Evolutionary conservation across 2,329 filamentous ascomycete genomes (phyloP), one percentile per base, ranked within the genome.

Genomic region (Dactylellina leptospora): DNA sequence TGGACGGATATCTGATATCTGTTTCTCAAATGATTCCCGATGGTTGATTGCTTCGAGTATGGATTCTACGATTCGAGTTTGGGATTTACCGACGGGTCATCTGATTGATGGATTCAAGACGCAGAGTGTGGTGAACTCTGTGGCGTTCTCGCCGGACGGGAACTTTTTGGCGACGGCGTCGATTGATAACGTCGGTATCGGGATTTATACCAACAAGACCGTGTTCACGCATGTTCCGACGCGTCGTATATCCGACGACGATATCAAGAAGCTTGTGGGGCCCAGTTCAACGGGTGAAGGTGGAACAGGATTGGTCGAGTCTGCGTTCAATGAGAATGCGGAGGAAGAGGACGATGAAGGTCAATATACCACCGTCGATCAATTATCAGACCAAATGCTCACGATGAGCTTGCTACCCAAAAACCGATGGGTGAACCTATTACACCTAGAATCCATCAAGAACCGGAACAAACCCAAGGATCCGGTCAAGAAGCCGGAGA

Each of bases 1-100:
- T 30, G 87, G 86, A 11, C 82, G 84, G 61, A 88, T 95, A 75
- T 92, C 90, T 77, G 91, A 95, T 80, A 88, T 93, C 70, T 89
- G 87, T 77, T 97, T 99, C 81, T 97, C 93, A 2, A 91, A 88
- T 75, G 93, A 97, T 79, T 93, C 93, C 6, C 87, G 92, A 63
- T 99, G 95, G 95, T 87, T 99, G 75, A 87, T 97, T 63, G 91
- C 92, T 20, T 90, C 92, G 10, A 92, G 92, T 0, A 88, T 90
- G 77, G 91, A 96, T 78, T 87, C 87, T 1, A 82, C 92, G 4
- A 83, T 97, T 54, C 87, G 95, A 42, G 87, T 97, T 5, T 99
- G 95, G 92, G 96, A 99, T 81, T 83, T 99, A 25, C 92, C 95
- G 0, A 99, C 96, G 0, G 93, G 92, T 23, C 93, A 99, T 80